Percentiles rank a stretch among this genome's conserved stretches.
Conservation (phyloP, 2,329 filamentous ascomycete species). For the Chaetomiaceae sp. region DNA sequence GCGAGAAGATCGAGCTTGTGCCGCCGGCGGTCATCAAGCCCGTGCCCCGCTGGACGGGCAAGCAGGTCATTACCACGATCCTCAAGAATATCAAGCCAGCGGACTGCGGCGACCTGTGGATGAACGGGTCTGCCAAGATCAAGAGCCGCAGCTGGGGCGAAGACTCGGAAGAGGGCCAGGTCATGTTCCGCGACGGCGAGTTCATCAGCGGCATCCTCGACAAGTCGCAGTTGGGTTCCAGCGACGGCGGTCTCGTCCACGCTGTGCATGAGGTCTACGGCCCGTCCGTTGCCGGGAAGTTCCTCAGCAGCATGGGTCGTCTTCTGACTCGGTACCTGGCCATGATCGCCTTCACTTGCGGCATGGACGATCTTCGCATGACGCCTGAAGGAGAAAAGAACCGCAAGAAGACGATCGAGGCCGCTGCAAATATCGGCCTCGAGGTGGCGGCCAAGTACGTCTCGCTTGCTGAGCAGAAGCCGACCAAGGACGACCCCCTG, state of each 20-base stretch:
- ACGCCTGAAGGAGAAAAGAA: conserved; percentile 72
- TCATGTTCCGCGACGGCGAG: conserved; percentile 82
- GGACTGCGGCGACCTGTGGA: conserved; percentile 70
- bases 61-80: conserved; percentile 90
- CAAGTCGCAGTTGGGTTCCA: conserved; percentile 90
- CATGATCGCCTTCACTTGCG: conserved; percentile 94
- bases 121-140: conserved; percentile 75
- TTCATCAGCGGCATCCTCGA: conserved; percentile 89
- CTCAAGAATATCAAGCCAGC: conserved; percentile 84
- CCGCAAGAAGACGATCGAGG: conserved; percentile 63
- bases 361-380: conserved; percentile 90
- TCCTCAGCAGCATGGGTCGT: conserved; percentile 84
- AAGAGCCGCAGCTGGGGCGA: conserved; percentile 74
- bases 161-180: conserved; percentile 63
- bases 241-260: conserved; percentile 81
- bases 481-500: conserved; percentile 62
- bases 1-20: conserved; percentile 75
- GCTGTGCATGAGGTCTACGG: conserved; percentile 92
- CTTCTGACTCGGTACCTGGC: conserved; percentile 85
- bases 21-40: conserved; percentile 81
- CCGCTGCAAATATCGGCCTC: conserved; percentile 66
- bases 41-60: conserved; percentile 82
- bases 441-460: conserved; percentile 85
- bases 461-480: conserved; percentile 63
- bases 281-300: conserved; percentile 75